These are phyloP conservation scores for Aspergillus eucalypticola DNA, from an alignment of 2,329 filamentous ascomycete species.

Conservation along the genomic window DNA sequence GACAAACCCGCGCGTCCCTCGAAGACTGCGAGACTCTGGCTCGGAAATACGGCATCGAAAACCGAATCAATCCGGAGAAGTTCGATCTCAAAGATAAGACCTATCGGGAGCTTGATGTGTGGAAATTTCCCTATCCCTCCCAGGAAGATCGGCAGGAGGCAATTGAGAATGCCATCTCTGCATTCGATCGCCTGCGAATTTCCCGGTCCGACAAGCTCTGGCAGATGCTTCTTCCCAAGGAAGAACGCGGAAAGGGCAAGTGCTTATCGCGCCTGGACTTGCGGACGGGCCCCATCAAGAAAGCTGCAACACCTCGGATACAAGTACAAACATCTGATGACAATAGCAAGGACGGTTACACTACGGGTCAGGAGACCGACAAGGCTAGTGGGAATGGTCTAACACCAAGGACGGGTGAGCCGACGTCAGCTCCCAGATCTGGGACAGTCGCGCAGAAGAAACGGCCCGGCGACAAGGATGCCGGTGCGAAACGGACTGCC, in stretches of 20 bases:
- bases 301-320: constrained; percentile 40
- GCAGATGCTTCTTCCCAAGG: constrained; percentile 61
- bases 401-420: constrained; percentile 30
- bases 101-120: constrained; percentile 64
- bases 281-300: constrained; percentile 41
- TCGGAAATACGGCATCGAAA: constrained; percentile 55
- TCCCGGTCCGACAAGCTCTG: constrained; percentile 62
- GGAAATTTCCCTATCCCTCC: constrained; percentile 59
- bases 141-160: constrained; percentile 59
- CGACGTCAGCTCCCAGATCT: constrained; percentile 29
- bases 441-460: constrained; percentile 35
- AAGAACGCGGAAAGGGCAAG: constrained; percentile 64
- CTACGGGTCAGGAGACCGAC: constrained; percentile 42
- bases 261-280: constrained; percentile 61
- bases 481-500: constrained; percentile 46
- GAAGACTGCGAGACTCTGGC: constrained; percentile 52
- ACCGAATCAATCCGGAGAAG: constrained; percentile 50
- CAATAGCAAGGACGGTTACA: constrained; percentile 35
- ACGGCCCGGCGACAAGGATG: constrained; percentile 42
- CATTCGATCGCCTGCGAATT: constrained; percentile 63
- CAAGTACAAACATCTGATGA: constrained; percentile 41
- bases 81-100: constrained; percentile 59
- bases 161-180: constrained; percentile 63
- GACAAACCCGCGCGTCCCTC: constrained; percentile 50
- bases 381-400: constrained; percentile 27